Evolutionary conservation across 257 asterid genomes (phyloP).

Genomic region (Echium plantagineum): DNA sequence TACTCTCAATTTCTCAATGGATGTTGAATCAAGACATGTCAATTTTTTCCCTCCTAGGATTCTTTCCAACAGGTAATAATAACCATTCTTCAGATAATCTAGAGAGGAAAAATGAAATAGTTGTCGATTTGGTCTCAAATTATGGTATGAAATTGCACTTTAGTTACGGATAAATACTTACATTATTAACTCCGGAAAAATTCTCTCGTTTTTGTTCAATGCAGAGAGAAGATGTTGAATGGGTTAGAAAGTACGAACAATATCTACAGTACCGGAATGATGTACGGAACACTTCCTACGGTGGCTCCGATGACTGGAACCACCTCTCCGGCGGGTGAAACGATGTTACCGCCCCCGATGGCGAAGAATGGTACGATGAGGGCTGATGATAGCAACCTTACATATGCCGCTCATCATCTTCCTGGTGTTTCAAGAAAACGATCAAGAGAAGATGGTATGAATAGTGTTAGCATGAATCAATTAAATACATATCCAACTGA

Average conservation of each 20-base stretch:
- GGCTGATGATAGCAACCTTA: conserved; percentile 36
- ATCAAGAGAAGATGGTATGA: conserved; percentile 23
- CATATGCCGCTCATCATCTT: conserved; percentile 31
- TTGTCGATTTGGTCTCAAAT: no score
- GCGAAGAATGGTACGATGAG: no score
- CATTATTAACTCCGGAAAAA: no score
- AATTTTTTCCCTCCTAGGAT: conserved; percentile 38
- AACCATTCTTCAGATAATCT: neutral
- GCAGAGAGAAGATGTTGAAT: conserved; percentile 38
- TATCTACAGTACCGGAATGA: neutral
- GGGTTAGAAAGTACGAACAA: conserved; percentile 22
- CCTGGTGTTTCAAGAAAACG: conserved; percentile 56
- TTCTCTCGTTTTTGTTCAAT: neutral
- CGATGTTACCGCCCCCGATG: conserved; percentile 10
- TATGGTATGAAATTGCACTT: no score
- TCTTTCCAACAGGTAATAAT: conserved; percentile 26
- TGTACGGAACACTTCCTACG: conserved; percentile 9
- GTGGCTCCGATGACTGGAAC: conserved; percentile 27
- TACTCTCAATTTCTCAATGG: conserved; percentile 24
- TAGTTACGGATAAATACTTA: no score
- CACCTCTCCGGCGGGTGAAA: conserved; percentile 16
- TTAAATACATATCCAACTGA: conserved; percentile 14
- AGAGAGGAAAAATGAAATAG: no score
- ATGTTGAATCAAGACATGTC: conserved; percentile 60
- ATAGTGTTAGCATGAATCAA: conserved; percentile 3